phyloP scores from a whole-genome alignment of 2,329 filamentous ascomycete species.

The Cytospora piceae region DNA sequence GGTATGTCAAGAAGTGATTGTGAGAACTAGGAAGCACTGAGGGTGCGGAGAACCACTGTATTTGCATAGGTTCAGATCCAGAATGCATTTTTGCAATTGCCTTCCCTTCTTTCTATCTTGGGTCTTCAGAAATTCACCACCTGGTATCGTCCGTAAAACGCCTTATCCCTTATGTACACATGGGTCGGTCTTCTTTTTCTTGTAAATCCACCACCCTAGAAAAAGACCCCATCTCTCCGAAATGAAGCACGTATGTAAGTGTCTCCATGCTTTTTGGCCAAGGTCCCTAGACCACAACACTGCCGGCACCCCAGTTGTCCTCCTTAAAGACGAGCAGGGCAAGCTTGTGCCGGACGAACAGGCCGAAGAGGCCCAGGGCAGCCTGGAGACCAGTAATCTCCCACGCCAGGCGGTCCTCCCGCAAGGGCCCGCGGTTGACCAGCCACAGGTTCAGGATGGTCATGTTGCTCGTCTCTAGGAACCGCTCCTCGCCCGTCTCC shows the following conservation, averaged over 20 bases:
- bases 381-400: constrained; percentile 83
- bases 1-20: no score
- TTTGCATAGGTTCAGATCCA: background rate
- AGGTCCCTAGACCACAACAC: constrained; percentile 1
- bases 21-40: no score
- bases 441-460: constrained; percentile 96
- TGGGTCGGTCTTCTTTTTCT: background rate
- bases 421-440: constrained; percentile 89
- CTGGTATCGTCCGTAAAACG: constrained; percentile 22
- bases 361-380: constrained; percentile 74
- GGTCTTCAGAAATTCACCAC: background rate
- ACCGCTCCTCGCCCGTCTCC: constrained; percentile 51
- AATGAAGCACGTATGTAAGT: no score
- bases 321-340: constrained; percentile 87
- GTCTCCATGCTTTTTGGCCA: background rate
- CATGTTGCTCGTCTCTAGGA: constrained; percentile 84
- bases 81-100: no score
- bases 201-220: background rate
- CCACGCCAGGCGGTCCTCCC: constrained; percentile 80
- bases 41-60: background rate
- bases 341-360: constrained; percentile 84
- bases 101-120: background rate
- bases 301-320: constrained; percentile 68
- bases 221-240: background rate
- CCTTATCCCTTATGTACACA: constrained; percentile 20